A percentile compares a stretch with the other conserved stretches of the same genome.
Evolutionary conservation across 202 grass and related monocot species (phyloP).

Genomic region (Schoenoplectus tabernaemontani): DNA sequence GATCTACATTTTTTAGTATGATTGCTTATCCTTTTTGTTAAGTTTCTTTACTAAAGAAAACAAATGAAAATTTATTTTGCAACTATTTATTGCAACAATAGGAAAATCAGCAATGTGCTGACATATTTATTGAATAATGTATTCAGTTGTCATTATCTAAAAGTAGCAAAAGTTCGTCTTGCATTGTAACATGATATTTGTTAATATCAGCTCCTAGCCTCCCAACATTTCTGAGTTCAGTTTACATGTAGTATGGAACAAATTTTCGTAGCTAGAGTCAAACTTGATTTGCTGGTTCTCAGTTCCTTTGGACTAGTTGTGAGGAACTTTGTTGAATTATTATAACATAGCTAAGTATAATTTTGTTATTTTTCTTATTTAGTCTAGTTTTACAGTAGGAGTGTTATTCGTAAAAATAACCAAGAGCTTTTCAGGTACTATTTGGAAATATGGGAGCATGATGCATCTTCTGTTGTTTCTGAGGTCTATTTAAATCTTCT

Average conservation of each 20-base stretch:
- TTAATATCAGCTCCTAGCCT: not conserved
- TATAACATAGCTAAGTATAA: not conserved
- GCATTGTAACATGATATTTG: not conserved
- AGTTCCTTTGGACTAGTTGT: not conserved
- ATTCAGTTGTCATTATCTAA: too few relatives aligned
- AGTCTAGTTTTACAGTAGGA: not conserved
- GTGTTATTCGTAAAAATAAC: not conserved
- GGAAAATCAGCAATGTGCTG: not conserved
- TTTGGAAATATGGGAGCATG: slow-evolving; percentile 18
- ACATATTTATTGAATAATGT: not conserved
- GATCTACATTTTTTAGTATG: too few relatives aligned
- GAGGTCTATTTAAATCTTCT: slow-evolving; percentile 4
- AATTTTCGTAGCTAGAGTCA: not conserved
- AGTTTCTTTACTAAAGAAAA: not conserved
- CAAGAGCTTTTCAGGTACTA: slow-evolving; percentile 11
- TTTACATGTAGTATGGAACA: not conserved
- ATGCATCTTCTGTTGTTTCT: slow-evolving; percentile 23
- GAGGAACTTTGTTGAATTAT: not conserved
- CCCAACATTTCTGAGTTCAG: not conserved
- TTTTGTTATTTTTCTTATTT: not conserved
- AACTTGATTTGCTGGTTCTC: not conserved
- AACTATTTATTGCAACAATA: too few relatives aligned
- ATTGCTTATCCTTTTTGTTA: too few relatives aligned
- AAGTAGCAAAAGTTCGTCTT: not conserved
- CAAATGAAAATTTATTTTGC: not conserved